Base-by-base conservation (phyloP, 495 filamentous ascomycete species). In the Penicillium waksmanii region DNA sequence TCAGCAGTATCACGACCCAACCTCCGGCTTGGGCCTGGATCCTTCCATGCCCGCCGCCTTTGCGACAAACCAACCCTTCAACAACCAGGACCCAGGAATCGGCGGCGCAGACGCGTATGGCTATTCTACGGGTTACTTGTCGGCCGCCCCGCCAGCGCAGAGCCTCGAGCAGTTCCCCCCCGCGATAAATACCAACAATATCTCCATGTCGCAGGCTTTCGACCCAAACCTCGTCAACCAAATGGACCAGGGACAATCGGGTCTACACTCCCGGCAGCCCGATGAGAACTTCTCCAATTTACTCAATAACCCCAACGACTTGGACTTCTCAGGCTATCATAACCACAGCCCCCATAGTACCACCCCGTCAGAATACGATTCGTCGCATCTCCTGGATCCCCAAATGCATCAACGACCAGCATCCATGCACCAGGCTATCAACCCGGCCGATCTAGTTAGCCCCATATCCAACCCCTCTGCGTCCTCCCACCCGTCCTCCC, bases 381-480 rank as follows among this genome's bases (percentile, higher is more conserved):
- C 77, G 50, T 73, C 76, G 19, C 60, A 75, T 25, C 57, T 83
- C 63, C 61, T 83, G 21, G 80, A 83, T 57, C 75, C 78, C n/a
- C 77, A 79, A 57, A 69, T 77, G 62, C 74, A 78, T 18, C 58
- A 67, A 35, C 64, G 69, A 36, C 63, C 70, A 11, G 77, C 80
- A 61, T 65, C 76, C 5, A 62, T 66, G 54, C 75, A 79, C 58
- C 78, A 81, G 57, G 78, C 78, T 0, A 75, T 87, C 59, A 84
- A 88, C 50, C 87, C 87, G 35, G 83, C 82, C 54, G 83, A 88
- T 61, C 78, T 91, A 55, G 82, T 90, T 74, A 86, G 84, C 72
- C 87, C 88, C 68, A 89, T 91, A 77, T 80, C 87, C 13, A 89
- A 89, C 68, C 77, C 83, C 33, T 82, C 86, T 17, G 87, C 87